Conservation (phyloP, 768 basidiomycete species). For the Podaxis pistillaris region DNA sequence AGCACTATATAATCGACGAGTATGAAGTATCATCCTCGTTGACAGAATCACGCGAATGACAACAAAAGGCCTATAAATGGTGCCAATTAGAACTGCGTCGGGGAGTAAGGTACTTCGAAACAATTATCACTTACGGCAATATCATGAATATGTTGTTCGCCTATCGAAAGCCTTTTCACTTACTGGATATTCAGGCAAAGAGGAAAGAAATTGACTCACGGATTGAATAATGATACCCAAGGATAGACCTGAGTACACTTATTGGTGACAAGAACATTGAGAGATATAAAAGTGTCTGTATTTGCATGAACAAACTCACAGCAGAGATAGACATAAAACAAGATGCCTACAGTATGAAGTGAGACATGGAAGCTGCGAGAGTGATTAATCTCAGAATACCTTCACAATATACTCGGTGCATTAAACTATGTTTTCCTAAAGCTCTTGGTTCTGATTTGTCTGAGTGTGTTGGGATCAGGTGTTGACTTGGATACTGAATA, state of each 20-base stretch:
- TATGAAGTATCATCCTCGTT: constrained; percentile 1
- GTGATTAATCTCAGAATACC: background rate
- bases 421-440: background rate
- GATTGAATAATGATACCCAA: no score
- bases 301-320: background rate
- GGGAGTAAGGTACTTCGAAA: background rate
- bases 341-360: background rate
- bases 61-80: background rate
- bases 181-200: no score
- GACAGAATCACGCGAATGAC: background rate
- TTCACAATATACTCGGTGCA: background rate
- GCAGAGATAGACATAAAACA: background rate
- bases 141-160: no score
- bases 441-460: background rate
- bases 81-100: background rate
- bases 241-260: background rate
- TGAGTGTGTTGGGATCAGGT: background rate
- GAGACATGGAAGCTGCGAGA: background rate
- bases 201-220: no score
- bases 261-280: background rate
- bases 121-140: background rate
- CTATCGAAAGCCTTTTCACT: no score
- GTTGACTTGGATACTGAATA: background rate
- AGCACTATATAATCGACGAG: background rate
- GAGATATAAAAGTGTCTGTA: background rate